A percentile compares a stretch with the other conserved stretches of the same genome.
These are phyloP conservation scores for Aspergillus diversus DNA, from an alignment of 495 filamentous ascomycete genomes.

Conservation along the genomic window DNA sequence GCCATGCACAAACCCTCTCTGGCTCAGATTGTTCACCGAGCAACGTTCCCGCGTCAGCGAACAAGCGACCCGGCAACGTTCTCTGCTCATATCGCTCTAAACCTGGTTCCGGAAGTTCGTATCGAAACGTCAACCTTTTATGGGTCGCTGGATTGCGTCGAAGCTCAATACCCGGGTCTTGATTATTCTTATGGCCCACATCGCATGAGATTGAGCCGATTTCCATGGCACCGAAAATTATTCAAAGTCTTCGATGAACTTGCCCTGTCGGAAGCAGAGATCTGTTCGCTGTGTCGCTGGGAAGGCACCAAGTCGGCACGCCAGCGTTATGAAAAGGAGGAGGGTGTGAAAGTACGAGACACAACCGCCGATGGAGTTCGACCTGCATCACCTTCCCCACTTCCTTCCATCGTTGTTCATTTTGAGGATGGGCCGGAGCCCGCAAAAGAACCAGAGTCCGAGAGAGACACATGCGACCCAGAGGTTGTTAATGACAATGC, in stretches of 20 bases:
- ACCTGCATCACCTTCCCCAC: conserved; percentile 37
- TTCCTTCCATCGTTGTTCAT: conserved; percentile 40
- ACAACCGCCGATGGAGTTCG: conserved; percentile 74
- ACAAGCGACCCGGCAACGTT: conserved; percentile 60
- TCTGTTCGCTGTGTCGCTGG: conserved; percentile 81
- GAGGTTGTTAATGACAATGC: conserved; percentile 30
- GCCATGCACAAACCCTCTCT: conserved; percentile 65
- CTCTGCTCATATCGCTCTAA: conserved; percentile 59
- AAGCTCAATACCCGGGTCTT: conserved; percentile 88
- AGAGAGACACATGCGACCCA: conserved; percentile 32
- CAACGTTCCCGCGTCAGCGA: conserved; percentile 60
- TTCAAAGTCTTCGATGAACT: conserved; percentile 84
- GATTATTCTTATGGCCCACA: conserved; percentile 83
- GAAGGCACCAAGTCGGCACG: conserved; percentile 92
- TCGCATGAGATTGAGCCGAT: conserved; percentile 81
- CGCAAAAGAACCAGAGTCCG: conserved; percentile 36
- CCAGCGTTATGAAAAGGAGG: conserved; percentile 79
- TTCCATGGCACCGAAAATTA: conserved; percentile 76
- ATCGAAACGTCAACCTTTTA: conserved; percentile 85
- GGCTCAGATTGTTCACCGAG: conserved; percentile 57
- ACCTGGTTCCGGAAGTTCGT: conserved; percentile 88
- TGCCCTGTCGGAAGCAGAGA: conserved; percentile 74
- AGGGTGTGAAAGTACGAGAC: conserved; percentile 71
- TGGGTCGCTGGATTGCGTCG: conserved; percentile 78
- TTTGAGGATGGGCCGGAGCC: conserved; percentile 36